Base-by-base conservation (phyloP, 2,329 filamentous ascomycete species). In the Xylaria hypoxylon region DNA sequence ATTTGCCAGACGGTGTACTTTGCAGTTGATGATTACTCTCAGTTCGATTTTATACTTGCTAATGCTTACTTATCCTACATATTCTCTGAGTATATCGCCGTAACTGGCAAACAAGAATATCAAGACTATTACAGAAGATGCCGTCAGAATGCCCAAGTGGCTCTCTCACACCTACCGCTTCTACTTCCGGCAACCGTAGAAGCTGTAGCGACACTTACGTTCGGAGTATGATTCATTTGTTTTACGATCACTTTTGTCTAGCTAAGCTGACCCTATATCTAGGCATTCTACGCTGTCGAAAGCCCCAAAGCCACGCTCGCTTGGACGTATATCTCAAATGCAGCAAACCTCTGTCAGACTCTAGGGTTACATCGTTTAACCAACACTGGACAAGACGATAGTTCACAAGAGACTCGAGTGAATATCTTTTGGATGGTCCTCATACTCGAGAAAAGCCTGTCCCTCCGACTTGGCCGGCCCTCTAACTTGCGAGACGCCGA, bases 371-470 rank as follows among this genome's bases (percentile, higher is more conserved):
- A 80, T 66, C 74, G 71, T 2, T 1, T 56, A 17, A 42, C 26
- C 40, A 24, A 50, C 13, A 2, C 38, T 5, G 62, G 17, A 31
- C 61, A 58, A 28, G 65, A 69, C 8, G 52, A 56, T 22, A 61
- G 10, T 6, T 45, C 51, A 17, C 63, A 55, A 22, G 42, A 35
- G 22, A 44, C 59, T 5, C 70, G 72, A 38, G 62, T 71, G 28
- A 64, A 66, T 44, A 63, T 81, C 0, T 81, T 81, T 66, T 80
- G 78, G 78, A 69, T 74, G 1, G 73, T 81, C 5, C 79, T 77
- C 44, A 72, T 67, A 10, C 67, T 80, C 5, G 80, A 81, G 22
- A 80, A 77, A 35, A 74, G 77, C 0, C 68, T 81, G 2, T 79
- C 79, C 2, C 68, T 81, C 15, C 73, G 79, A 11, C 69, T 80